phyloP scores from a whole-genome alignment of 805 yeast species.

The Teunomyces funiuensis region DNA sequence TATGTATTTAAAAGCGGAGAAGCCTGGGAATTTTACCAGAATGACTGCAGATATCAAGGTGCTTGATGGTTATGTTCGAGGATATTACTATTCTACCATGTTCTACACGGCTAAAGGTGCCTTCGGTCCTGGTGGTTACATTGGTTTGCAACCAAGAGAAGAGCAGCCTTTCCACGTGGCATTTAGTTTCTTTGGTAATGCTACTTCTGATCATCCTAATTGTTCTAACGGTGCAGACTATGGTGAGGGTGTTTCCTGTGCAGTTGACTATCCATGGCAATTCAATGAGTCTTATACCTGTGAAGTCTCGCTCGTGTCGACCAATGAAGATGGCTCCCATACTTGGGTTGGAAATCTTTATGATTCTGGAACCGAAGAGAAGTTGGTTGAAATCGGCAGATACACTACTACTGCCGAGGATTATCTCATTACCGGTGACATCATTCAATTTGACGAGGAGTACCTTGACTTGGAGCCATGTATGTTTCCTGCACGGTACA shows the following conservation, averaged over 20 bases:
- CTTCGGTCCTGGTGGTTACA: neutral
- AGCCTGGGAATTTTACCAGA: neutral
- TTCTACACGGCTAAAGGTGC: neutral
- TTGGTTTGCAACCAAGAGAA: conserved; percentile 7
- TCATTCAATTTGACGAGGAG: neutral
- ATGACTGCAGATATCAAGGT: neutral
- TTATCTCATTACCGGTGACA: neutral
- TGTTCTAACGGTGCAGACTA: conserved; percentile 10
- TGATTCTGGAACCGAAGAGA: neutral
- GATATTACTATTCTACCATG: neutral
- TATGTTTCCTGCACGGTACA: neutral
- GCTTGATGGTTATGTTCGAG: neutral
- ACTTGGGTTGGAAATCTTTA: neutral
- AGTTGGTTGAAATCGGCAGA: neutral
- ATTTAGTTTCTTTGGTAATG: conserved; percentile 10
- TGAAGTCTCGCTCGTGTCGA: neutral
- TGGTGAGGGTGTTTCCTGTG: conserved; percentile 10
- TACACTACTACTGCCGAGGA: neutral
- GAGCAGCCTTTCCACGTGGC: conserved; percentile 1
- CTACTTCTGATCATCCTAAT: conserved; percentile 3
- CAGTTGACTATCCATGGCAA: conserved; percentile 5
- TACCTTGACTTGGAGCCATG: neutral
- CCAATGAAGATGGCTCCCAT: neutral
- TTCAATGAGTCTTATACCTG: conserved; percentile 6
- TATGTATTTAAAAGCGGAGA: no score